Conservation (phyloP, 1,284 basidiomycete species). For the Rhodotorula glutinis region DNA sequence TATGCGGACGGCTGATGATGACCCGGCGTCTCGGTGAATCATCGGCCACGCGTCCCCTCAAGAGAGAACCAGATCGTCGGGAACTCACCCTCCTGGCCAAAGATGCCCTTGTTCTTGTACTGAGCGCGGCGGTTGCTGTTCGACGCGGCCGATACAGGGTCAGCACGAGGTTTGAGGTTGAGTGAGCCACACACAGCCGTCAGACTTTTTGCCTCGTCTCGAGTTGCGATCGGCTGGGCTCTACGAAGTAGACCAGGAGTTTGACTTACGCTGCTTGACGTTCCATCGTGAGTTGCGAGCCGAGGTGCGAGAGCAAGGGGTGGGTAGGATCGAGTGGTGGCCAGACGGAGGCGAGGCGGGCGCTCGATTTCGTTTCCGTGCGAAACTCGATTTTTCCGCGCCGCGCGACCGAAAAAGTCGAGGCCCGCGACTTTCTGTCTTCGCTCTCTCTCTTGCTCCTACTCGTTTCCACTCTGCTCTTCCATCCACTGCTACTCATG, state of each 20-base stretch:
- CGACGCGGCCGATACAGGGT: neutral
- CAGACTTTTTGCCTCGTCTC: too few species aligned
- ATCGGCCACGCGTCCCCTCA: neutral
- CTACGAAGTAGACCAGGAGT: too few species aligned
- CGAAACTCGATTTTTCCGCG: too few species aligned
- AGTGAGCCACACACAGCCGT: neutral
- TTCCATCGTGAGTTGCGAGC: conserved; percentile 17
- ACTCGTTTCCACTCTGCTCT: too few species aligned
- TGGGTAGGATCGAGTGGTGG: neutral
- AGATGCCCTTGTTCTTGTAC: conserved; percentile 70
- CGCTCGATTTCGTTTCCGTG: neutral
- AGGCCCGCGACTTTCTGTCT: too few species aligned
- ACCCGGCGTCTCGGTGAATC: neutral
- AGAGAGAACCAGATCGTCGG: too few species aligned
- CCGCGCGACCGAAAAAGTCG: too few species aligned
- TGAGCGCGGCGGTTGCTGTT: conserved; percentile 46
- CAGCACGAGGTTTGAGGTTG: neutral
- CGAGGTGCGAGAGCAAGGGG: neutral
- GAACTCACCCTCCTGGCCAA: conserved; percentile 63
- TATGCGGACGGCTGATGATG: neutral
- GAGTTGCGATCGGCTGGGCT: too few species aligned
- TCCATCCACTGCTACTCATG: too few species aligned
- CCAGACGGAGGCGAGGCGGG: neutral
- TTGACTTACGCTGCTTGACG: conserved; percentile 33
- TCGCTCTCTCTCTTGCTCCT: neutral